phyloP scores from a whole-genome alignment of 768 basidiomycete species.

The Strobilomyces echinocephalus region DNA sequence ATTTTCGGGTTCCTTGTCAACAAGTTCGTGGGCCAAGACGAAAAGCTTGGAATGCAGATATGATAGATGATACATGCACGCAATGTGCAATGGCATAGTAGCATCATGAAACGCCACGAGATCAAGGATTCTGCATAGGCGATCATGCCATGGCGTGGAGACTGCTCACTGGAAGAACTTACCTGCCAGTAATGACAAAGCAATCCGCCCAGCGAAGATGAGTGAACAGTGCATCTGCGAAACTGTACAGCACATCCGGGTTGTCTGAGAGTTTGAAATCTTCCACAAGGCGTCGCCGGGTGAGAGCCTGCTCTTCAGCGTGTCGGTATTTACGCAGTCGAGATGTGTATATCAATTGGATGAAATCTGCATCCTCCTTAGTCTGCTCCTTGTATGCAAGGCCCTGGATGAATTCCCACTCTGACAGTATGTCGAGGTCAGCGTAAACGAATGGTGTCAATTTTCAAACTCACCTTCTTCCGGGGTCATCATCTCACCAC shows the following conservation, averaged over 20 bases:
- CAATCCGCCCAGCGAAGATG: slow-evolving; percentile 94
- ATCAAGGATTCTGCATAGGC: slow-evolving; percentile 64
- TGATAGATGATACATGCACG: slow-evolving; percentile 95
- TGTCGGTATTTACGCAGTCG: slow-evolving; percentile 90
- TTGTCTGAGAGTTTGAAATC: slow-evolving; percentile 87
- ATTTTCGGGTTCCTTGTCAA: slow-evolving; percentile 89
- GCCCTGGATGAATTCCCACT: slow-evolving; percentile 93
- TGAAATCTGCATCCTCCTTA: slow-evolving; percentile 85
- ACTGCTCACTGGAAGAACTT: slow-evolving; percentile 1
- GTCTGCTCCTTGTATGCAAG: slow-evolving; percentile 80
- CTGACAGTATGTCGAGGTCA: slow-evolving; percentile 39
- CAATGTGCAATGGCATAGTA: slow-evolving; percentile 91
- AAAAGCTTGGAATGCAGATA: slow-evolving; percentile 91
- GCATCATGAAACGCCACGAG: slow-evolving; percentile 82
- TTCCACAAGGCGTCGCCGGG: slow-evolving; percentile 72
- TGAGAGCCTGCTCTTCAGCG: slow-evolving; percentile 71
- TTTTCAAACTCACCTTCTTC: slow-evolving; percentile 77
- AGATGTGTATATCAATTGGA: slow-evolving; percentile 88
- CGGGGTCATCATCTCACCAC: slow-evolving; percentile 92
- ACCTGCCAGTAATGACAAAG: slow-evolving; percentile 82
- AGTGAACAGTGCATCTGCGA: slow-evolving; percentile 85
- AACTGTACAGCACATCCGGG: slow-evolving; percentile 85
- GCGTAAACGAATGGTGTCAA: background rate
- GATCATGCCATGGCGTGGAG: background rate
- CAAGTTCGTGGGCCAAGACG: slow-evolving; percentile 93